Evolutionary conservation across 768 basidiomycete genomes (phyloP).

Genomic region (Tulasnella sp.): DNA sequence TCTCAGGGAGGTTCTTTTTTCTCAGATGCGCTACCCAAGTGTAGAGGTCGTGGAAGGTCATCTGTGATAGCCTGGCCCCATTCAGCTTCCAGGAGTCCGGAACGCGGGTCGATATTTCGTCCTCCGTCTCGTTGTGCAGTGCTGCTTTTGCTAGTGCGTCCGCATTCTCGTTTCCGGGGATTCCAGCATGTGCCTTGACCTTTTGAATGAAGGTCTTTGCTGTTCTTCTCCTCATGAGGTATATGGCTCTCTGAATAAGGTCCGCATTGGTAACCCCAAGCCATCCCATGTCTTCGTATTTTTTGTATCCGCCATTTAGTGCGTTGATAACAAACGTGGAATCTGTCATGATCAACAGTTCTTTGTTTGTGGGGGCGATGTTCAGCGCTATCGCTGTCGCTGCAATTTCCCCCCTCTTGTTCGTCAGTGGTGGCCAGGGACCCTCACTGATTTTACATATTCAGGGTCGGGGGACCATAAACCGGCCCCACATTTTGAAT

Average conservation of each 20-base stretch:
- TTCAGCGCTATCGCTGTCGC: neutral
- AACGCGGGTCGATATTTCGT: neutral
- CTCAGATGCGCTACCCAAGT: neutral
- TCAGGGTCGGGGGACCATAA: neutral
- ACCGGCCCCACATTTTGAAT: conserved; percentile 9
- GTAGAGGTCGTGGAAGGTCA: conserved; percentile 2
- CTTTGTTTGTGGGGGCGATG: neutral
- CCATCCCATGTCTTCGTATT: conserved; percentile 10
- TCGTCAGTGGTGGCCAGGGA: conserved; percentile 6
- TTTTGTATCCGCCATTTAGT: neutral
- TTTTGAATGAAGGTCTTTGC: conserved; percentile 5
- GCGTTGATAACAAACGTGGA: neutral
- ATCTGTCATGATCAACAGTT: neutral
- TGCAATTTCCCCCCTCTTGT: conserved; percentile 10
- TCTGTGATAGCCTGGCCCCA: neutral
- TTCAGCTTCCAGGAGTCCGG: neutral
- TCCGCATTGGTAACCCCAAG: neutral
- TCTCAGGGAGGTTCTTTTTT: neutral
- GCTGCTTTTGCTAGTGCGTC: conserved; percentile 2
- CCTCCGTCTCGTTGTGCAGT: neutral
- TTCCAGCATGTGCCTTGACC: conserved; percentile 6
- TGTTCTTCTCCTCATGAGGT: neutral
- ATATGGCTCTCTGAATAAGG: neutral
- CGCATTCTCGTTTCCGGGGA: neutral
- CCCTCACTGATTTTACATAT: neutral